A percentile compares a stretch with the other conserved stretches of the same genome.
Evolutionary conservation across 106 monocot genomes (phyloP).

Genomic region (Iris macrosiphon): DNA sequence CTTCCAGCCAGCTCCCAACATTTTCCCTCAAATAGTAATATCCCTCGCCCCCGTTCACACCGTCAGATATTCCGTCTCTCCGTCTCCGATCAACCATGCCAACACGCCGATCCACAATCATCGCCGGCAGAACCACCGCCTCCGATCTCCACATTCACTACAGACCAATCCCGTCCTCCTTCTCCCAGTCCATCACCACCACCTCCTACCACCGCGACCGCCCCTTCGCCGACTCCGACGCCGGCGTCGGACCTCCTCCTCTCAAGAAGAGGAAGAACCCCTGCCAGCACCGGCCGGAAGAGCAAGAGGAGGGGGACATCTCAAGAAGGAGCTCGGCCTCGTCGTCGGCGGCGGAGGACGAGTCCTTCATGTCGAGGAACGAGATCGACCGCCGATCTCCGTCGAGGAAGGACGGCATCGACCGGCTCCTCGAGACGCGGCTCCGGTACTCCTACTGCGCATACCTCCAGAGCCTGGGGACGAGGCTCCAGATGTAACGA

Average conservation of each 20-base stretch:
- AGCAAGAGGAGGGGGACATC: too few relatives aligned
- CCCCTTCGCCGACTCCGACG: not conserved
- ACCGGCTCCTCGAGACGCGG: constrained; percentile 42
- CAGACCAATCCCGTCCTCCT: not conserved
- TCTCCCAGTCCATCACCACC: not conserved
- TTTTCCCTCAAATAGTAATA: too few relatives aligned
- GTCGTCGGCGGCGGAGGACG: not conserved
- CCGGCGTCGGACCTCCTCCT: constrained; percentile 3
- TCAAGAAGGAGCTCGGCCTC: too few relatives aligned
- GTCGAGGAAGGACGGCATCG: constrained; percentile 88
- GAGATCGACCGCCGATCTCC: constrained; percentile 89
- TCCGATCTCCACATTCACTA: not conserved
- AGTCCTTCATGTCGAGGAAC: constrained; percentile 52
- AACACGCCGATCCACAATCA: not conserved
- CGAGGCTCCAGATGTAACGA: constrained; percentile 68
- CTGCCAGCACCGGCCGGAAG: too few relatives aligned
- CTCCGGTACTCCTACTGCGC: constrained; percentile 77
- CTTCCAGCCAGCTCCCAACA: too few relatives aligned
- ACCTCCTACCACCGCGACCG: not conserved
- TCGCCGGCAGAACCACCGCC: not conserved
- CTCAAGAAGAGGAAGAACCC: constrained; percentile 20
- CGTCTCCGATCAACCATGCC: too few relatives aligned
- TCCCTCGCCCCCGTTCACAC: too few relatives aligned
- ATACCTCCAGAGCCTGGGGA: constrained; percentile 67
- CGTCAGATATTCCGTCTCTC: too few relatives aligned